These are phyloP conservation scores for Dacryopinax primogenitus DNA, from an alignment of 768 basidiomycete genomes.

Conservation along the genomic window DNA sequence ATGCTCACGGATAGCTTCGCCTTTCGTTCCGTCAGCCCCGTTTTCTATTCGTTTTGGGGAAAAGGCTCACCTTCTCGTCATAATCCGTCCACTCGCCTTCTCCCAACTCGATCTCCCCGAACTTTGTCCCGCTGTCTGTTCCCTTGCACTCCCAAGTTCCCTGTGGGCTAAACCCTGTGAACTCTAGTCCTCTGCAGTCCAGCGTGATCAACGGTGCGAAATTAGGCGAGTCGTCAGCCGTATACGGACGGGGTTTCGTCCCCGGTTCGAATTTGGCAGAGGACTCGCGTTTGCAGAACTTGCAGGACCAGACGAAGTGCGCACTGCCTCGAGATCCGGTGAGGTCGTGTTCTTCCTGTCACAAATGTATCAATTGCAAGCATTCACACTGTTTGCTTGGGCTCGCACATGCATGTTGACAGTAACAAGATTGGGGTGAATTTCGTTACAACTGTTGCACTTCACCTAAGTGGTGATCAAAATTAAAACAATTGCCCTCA, in stretches of 20 bases:
- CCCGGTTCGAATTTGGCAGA: conserved; percentile 63
- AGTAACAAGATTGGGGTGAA: conserved; percentile 56
- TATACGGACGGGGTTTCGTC: conserved; percentile 37
- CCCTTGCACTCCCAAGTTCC: conserved; percentile 71
- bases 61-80: conserved; percentile 62
- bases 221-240: conserved; percentile 43
- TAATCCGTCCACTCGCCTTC: conserved; percentile 77
- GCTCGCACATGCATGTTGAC: conserved; percentile 58
- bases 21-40: conserved; percentile 20
- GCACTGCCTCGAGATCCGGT: conserved; percentile 55
- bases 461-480: conserved; percentile 38
- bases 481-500: background rate
- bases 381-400: too few species aligned
- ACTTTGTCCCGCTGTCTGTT: conserved; percentile 39
- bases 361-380: too few species aligned
- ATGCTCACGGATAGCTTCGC: conserved; percentile 53
- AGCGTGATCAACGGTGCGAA: conserved; percentile 55
- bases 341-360: conserved; percentile 54
- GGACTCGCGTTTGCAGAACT: conserved; percentile 56
- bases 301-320: conserved; percentile 67
- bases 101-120: conserved; percentile 51
- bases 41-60: background rate
- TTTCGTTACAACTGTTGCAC: conserved; percentile 68
- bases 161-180: conserved; percentile 67
- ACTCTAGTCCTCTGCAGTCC: conserved; percentile 81